Percentiles rank a stretch among this genome's conserved stretches.
These are phyloP conservation scores for Termitomyces sp. DNA, from an alignment of 768 basidiomycete species.

Conservation along the genomic window DNA sequence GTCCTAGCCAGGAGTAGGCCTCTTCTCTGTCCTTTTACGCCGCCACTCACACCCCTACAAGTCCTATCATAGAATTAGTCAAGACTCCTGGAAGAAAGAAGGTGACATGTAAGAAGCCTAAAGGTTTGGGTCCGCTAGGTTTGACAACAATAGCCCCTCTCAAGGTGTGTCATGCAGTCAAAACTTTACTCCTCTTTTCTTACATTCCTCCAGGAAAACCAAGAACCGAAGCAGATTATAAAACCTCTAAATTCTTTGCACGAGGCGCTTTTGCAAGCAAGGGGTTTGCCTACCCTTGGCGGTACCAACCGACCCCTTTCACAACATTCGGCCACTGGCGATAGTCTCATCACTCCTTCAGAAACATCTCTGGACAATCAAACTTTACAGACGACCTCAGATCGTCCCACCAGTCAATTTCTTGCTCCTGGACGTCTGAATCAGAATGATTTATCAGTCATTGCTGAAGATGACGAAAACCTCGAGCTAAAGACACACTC, in stretches of 20 bases:
- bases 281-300: constrained; percentile 10
- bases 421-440: constrained; percentile 17
- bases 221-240: constrained; percentile 34
- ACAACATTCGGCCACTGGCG: background rate
- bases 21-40: background rate
- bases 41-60: constrained; percentile 23
- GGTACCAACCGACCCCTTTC: background rate
- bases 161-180: constrained; percentile 34
- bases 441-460: constrained; percentile 58
- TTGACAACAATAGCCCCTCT: constrained; percentile 39
- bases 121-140: constrained; percentile 39
- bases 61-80: constrained; percentile 74
- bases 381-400: background rate
- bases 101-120: constrained; percentile 47
- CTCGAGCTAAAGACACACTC: constrained; percentile 35
- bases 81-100: constrained; percentile 83
- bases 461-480: constrained; percentile 68
- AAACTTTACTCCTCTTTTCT: background rate
- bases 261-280: constrained; percentile 37
- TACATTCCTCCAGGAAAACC: constrained; percentile 28
- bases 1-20: constrained; percentile 63
- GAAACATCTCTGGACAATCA: background rate
- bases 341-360: background rate
- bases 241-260: constrained; percentile 46
- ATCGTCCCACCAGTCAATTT: background rate